Evolutionary conservation across 2,329 filamentous ascomycete genomes (phyloP), one percentile per base, ranked within the genome.

Genomic region (Exophiala sp.): DNA sequence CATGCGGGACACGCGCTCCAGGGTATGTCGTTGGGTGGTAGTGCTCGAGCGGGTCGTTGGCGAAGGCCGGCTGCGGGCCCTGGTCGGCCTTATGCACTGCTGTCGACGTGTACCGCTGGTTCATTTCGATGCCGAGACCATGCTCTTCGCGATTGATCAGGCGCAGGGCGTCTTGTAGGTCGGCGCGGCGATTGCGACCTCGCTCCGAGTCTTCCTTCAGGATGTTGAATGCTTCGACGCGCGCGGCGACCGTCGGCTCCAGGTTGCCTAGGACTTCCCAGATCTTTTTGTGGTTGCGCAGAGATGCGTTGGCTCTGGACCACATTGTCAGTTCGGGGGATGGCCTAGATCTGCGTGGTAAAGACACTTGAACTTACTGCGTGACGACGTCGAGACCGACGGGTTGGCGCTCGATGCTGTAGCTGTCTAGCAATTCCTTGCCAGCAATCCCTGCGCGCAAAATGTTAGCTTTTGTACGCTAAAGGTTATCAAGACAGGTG

Each of bases 1-100:
- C 82, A 65, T 87, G 83, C 7, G 84, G 84, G n/a, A 86, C 66
- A 1, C 83, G 72, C 24, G 72, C 72, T 4, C 84, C 84, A 1
- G 84, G 83, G 61, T 78, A 83, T 3, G 83, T 85, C 41, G 66
- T 75, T 18, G 72, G 69, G 16, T 71, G 65, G 57, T 78, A 69
- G 35, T 75, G 62, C 5, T 75, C 63, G 4, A 77, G 70, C 0
- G 68, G 65, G 57, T 81, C 73, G 9, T 69, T 60, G 20, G 57
- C 24, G 50, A 54, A 54, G 56, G 52, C n/a, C 55, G 51, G 3
- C 51, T 34, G 33, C 2, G 52, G 39, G 0, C 41, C 51, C 62
- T 80, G 73, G 55, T 81, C 78, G 0, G 55, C 63, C 1, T 68
- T 59, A 56, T 76, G 77, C 5, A 82, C 64, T 2, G 74, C 79